phyloP scores from a whole-genome alignment of 352 stramenopile species.

The Phytophthora meadii region DNA sequence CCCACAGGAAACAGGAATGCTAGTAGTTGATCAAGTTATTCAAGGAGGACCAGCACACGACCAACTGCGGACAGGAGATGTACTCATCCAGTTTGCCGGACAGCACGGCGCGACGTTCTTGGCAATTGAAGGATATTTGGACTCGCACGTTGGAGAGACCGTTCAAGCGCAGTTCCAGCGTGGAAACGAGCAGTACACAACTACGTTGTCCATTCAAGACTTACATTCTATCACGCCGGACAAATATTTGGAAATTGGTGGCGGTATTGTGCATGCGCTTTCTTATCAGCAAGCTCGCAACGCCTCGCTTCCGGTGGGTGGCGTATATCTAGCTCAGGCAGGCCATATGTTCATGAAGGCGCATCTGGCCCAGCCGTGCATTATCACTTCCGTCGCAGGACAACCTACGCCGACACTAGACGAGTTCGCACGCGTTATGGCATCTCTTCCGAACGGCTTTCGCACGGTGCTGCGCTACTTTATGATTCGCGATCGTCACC shows the following conservation, averaged over 20 bases:
- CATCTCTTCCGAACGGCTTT: slow-evolving; percentile 76
- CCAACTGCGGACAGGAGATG: slow-evolving; percentile 85
- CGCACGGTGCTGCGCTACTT: slow-evolving; percentile 88
- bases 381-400: slow-evolving; percentile 87
- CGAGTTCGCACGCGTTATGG: slow-evolving; percentile 81
- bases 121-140: slow-evolving; percentile 78
- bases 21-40: slow-evolving; percentile 90
- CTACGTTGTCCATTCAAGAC: slow-evolving; percentile 63
- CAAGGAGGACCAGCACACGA: slow-evolving; percentile 76
- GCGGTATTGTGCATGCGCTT: slow-evolving; percentile 87
- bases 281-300: slow-evolving; percentile 91
- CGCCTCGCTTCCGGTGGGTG: slow-evolving; percentile 72
- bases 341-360: slow-evolving; percentile 93
- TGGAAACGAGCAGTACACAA: slow-evolving; percentile 60
- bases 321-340: slow-evolving; percentile 86
- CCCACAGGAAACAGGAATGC: slow-evolving; percentile 88
- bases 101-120: slow-evolving; percentile 86
- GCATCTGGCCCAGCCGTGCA: slow-evolving; percentile 83
- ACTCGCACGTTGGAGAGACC: slow-evolving; percentile 69
- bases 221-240: slow-evolving; percentile 87
- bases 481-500: slow-evolving; percentile 87
- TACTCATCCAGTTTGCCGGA: slow-evolving; percentile 84
- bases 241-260: slow-evolving; percentile 86
- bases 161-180: slow-evolving; percentile 82
- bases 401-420: slow-evolving; percentile 84